A percentile compares a stretch with the other conserved stretches of the same genome.
Evolutionary conservation across 306 rosid species (phyloP).

Genomic region (Cyclanthera cordifolia): DNA sequence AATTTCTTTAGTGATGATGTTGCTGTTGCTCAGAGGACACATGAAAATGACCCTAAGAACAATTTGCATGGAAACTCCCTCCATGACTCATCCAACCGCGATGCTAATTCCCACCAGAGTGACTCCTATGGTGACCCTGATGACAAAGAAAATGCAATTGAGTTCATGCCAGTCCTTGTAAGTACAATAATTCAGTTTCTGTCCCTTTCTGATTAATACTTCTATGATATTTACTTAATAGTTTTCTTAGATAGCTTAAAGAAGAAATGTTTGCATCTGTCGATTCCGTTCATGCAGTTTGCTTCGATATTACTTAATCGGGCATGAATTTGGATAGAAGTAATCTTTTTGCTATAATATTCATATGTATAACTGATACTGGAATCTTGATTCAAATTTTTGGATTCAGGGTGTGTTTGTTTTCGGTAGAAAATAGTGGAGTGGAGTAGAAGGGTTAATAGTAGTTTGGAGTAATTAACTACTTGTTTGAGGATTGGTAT

Average conservation of each 20-base stretch:
- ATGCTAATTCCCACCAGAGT: slow-evolving; percentile 21
- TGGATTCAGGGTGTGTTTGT: no score
- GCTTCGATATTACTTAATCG: neutral
- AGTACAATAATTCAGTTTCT: slow-evolving; percentile 18
- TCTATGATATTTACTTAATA: neutral
- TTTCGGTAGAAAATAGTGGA: no score
- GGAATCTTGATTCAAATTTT: slow-evolving; percentile 5
- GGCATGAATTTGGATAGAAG: neutral
- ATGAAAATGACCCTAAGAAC: slow-evolving; percentile 24
- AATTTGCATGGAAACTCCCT: slow-evolving; percentile 22
- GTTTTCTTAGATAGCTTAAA: neutral
- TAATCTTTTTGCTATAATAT: neutral
- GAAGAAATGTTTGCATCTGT: neutral
- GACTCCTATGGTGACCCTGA: slow-evolving; percentile 16
- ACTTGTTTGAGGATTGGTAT: no score
- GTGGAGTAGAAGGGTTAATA: no score
- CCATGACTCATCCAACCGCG: slow-evolving; percentile 21
- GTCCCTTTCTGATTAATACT: neutral
- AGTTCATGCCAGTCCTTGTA: slow-evolving; percentile 36
- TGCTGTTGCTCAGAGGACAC: slow-evolving; percentile 26
- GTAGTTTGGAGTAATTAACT: no score
- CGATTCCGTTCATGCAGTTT: neutral
- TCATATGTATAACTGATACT: neutral
- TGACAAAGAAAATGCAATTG: slow-evolving; percentile 20
- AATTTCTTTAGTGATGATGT: slow-evolving; percentile 46